Conservation (phyloP, 163 green algal species). For the Volvox carteri region DNA sequence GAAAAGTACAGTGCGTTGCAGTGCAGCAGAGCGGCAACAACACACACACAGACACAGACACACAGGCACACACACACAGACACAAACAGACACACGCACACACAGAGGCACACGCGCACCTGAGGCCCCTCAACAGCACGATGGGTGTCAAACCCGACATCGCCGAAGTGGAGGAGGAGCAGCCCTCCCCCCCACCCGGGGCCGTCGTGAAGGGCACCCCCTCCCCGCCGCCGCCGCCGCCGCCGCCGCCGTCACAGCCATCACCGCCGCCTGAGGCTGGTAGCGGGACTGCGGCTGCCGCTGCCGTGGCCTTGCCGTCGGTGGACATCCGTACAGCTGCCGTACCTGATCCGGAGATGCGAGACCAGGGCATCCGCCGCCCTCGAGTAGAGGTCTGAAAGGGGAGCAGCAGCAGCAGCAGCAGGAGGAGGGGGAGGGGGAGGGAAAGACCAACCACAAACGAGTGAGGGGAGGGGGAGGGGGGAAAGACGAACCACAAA, state of each 20-base stretch:
- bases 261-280: neutral
- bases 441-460: no score
- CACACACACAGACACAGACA: neutral
- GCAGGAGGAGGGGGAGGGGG: no score
- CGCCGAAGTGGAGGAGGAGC: neutral
- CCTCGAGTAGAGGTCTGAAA: no score
- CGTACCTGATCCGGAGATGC: no score
- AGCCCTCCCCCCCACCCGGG: neutral
- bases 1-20: no score
- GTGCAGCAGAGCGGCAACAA: neutral
- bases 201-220: neutral
- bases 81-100: neutral
- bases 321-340: no score
- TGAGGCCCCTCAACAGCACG: constrained; percentile 4
- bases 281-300: neutral
- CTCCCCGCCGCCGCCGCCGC: neutral
- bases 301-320: neutral
- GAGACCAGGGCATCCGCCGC: no score
- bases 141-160: neutral
- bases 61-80: neutral
- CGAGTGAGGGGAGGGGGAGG: no score
- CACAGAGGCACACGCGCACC: neutral
- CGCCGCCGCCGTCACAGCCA: neutral
- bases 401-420: no score
- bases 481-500: no score